Evolutionary conservation across 2,329 filamentous ascomycete genomes (phyloP), one percentile per base, ranked within the genome.

Genomic region (Fulvia fulva): DNA sequence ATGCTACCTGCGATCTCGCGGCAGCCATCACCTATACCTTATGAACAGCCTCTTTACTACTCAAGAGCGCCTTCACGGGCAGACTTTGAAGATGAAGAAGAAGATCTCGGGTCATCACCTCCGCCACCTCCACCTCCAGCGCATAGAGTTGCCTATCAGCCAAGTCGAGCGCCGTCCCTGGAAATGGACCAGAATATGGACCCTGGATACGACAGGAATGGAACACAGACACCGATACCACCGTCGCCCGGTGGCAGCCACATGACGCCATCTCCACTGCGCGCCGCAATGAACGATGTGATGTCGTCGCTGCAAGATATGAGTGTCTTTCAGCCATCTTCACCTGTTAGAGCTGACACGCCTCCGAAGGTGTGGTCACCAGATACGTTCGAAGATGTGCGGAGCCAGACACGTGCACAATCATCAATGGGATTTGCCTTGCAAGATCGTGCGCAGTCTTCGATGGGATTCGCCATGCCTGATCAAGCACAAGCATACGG

Each of bases 251-350:
- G 83, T 81, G 67, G 63, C 6, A 70, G 65, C 53, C 67, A 70
- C 25, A 73, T 73, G 68, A 99, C 94, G 0, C 94, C 94, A 1
- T 97, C 94, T 2, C 94, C 94, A 0, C 78, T 99, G 2, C 83
- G 94, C 59, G 91, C 92, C 73, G 94, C 94, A 1, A 99, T 99
- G 91, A 93, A 97, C 70, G 93, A 95, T 73, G 92, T 99, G 3
- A 97, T 97, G 85, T 91, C 94, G 64, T 95, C 94, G 56, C 76
- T 99, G 45, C 88, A 96, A 70, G 91, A 92, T 60, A 90, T 99
- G 80, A 87, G 87, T 19, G 79, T 87, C 66, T 78, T 83, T 44
- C 81, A 63, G 28, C 81, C 56, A 76, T 73, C 76, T 28, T 78
- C 79, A 62, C 63, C 66, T 25, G 46, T 58, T 46, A 81, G 83